phyloP scores from a whole-genome alignment of 179 eudicot species.

The Sideroxylon spinosum region DNA sequence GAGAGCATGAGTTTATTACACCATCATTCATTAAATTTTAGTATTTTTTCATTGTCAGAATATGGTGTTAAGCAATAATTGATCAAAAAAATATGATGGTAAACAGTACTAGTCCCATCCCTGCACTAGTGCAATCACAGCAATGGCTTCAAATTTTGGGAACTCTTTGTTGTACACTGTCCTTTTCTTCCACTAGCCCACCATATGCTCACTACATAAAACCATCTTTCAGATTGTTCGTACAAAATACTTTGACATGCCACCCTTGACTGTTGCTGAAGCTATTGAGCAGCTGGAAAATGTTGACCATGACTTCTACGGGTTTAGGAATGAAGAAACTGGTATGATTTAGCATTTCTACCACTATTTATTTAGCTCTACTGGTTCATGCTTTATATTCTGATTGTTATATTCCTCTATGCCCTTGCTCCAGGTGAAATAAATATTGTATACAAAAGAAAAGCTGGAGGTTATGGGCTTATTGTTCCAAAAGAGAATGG shows the following conservation, averaged over 20 bases:
- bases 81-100: too few species aligned
- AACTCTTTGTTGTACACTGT: neutral
- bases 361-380: slow-evolving; percentile 2
- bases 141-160: neutral
- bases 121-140: neutral
- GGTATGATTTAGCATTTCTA: slow-evolving; percentile 33
- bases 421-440: slow-evolving; percentile 54
- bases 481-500: slow-evolving; percentile 73
- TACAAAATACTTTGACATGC: slow-evolving; percentile 81
- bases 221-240: slow-evolving; percentile 62
- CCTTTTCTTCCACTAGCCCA: neutral
- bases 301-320: slow-evolving; percentile 83
- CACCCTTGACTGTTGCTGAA: slow-evolving; percentile 72
- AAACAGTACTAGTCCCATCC: neutral
- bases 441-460: slow-evolving; percentile 73
- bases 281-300: slow-evolving; percentile 85
- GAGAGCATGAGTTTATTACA: neutral
- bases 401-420: neutral
- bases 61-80: neutral
- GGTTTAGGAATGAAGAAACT: slow-evolving; percentile 83
- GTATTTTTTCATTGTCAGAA: neutral
- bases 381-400: neutral
- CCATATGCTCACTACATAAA: neutral
- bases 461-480: slow-evolving; percentile 81
- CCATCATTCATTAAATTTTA: neutral